Evolutionary conservation across 441 rosid species (phyloP), one percentile per base, ranked within the genome.

Genomic region (Bocquillonia castaneifolia): DNA sequence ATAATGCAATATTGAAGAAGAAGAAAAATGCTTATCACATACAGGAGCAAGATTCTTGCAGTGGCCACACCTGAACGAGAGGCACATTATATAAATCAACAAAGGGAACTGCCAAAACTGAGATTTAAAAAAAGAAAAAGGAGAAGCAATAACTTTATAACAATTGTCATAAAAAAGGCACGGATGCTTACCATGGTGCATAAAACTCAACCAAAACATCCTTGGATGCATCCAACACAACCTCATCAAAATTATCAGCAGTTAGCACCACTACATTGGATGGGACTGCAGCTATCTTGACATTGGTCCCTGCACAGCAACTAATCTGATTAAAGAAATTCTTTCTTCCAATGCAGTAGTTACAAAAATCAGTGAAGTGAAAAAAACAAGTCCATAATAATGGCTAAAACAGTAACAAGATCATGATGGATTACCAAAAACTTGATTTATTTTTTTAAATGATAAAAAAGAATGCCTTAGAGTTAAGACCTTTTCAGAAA

Each of bases 21-120:
- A 36, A 15, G 68, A 71, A 66, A 44, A 58, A 36, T 37, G 71
- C 14, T 51, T 55, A 37, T 34, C 29, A 77, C 95, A 73, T 83
- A 93, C 96, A n/a, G 97, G 97, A 77, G 96, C 97, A 52, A 94
- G 94, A 79, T 83, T 94, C 81, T 94, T 87, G 87, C 97, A 91
- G 80, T 91, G 97, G 0, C 99, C 97, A 81, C 97, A 94, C 99
- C 99, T 91, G 61, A 88, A 85, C n/a, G n/a, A 80, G 90, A 93
- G 75, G 79, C 78, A 83, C 80, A 91, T 79, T 83, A 85, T 70
- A 70, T 37, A 17, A 53, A 60, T 42, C 25, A 55, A 64, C 52
- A 63, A 36, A 39, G 25, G 61, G 48, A 5, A 59, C n/a, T 28
- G 37, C 18, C 54, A 52, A 68, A 10, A 67, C 40, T 26, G 39